A percentile compares a stretch with the other conserved stretches of the same genome.
These are phyloP conservation scores for Ogataea paradorogensis DNA, from an alignment of 805 yeast genomes.

Conservation along the genomic window DNA sequence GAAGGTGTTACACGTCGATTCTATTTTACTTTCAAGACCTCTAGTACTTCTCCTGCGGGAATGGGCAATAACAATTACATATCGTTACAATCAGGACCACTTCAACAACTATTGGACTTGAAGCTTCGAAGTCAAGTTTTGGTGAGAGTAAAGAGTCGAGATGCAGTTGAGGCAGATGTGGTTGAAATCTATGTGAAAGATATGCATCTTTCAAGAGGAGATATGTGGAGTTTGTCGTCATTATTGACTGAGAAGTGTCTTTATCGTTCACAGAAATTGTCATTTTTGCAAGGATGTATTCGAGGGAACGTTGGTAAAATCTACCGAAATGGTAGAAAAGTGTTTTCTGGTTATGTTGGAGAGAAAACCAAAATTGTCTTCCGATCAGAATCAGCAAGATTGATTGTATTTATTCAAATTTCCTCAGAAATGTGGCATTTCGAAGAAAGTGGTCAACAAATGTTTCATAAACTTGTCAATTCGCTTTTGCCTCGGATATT, in stretches of 20 bases:
- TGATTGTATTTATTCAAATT: slow-evolving; percentile 80
- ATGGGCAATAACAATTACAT: slow-evolving; percentile 35
- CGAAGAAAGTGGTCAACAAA: slow-evolving; percentile 92
- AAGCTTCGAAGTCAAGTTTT: slow-evolving; percentile 66
- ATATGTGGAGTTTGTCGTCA: slow-evolving; percentile 84
- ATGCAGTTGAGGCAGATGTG: slow-evolving; percentile 68
- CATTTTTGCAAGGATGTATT: slow-evolving; percentile 56
- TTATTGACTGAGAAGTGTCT: slow-evolving; percentile 60
- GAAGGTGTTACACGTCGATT: slow-evolving; percentile 36
- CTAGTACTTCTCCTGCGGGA: slow-evolving; percentile 9
- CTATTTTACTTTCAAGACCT: slow-evolving; percentile 41
- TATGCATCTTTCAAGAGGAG: slow-evolving; percentile 78
- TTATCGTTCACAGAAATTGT: slow-evolving; percentile 60
- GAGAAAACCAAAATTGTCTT: slow-evolving; percentile 74
- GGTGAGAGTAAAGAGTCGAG: slow-evolving; percentile 45
- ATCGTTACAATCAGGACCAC: slow-evolving; percentile 57
- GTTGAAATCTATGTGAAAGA: slow-evolving; percentile 82
- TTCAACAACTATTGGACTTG: slow-evolving; percentile 59
- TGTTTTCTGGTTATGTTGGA: slow-evolving; percentile 75
- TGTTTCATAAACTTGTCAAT: slow-evolving; percentile 88
- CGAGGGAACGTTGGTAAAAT: slow-evolving; percentile 64
- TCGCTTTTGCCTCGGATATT: slow-evolving; percentile 89
- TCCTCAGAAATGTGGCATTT: slow-evolving; percentile 98
- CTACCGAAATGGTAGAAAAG: slow-evolving; percentile 62
- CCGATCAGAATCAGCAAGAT: slow-evolving; percentile 85